Evolutionary conservation across 1,139 yeast species (phyloP).

Genomic region (Arxiozyma slooffiae): DNA sequence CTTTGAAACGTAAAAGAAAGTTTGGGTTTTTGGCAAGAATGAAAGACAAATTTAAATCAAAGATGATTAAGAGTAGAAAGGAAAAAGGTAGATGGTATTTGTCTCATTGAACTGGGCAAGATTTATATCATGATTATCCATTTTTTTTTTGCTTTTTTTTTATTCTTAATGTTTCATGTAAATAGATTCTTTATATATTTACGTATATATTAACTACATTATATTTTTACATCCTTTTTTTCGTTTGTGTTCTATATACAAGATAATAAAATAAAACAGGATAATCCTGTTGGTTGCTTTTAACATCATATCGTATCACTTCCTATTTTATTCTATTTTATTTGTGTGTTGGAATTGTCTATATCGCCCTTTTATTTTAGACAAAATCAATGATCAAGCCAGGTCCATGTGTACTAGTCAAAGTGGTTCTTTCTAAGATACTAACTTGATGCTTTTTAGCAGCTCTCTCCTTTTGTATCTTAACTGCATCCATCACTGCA

Average conservation of each 20-base stretch:
- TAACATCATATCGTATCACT: not conserved
- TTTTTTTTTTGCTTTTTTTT: too few relatives aligned
- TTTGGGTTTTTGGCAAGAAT: constrained; percentile 88
- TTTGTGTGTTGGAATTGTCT: not conserved
- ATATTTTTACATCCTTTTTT: too few relatives aligned
- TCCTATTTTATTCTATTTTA: not conserved
- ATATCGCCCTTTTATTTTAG: constrained; percentile 4
- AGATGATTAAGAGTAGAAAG: constrained; percentile 65
- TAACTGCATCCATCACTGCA: constrained; percentile 52
- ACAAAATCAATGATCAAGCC: constrained; percentile 60
- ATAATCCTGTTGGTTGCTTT: not conserved
- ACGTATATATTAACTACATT: constrained; percentile 4
- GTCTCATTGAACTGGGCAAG: constrained; percentile 46
- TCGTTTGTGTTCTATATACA: not conserved
- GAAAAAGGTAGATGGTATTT: constrained; percentile 93
- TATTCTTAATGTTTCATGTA: not conserved
- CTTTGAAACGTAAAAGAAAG: constrained; percentile 79
- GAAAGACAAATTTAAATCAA: constrained; percentile 68
- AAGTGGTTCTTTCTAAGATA: constrained; percentile 56
- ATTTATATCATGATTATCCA: not conserved
- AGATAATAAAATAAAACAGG: not conserved
- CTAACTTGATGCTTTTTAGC: constrained; percentile 50
- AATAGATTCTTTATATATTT: constrained; percentile 2
- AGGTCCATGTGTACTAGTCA: constrained; percentile 73
- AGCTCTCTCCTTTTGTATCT: constrained; percentile 37